These are phyloP conservation scores for Cladophialophora immunda DNA, from an alignment of 2,329 filamentous ascomycete species.

Conservation along the genomic window DNA sequence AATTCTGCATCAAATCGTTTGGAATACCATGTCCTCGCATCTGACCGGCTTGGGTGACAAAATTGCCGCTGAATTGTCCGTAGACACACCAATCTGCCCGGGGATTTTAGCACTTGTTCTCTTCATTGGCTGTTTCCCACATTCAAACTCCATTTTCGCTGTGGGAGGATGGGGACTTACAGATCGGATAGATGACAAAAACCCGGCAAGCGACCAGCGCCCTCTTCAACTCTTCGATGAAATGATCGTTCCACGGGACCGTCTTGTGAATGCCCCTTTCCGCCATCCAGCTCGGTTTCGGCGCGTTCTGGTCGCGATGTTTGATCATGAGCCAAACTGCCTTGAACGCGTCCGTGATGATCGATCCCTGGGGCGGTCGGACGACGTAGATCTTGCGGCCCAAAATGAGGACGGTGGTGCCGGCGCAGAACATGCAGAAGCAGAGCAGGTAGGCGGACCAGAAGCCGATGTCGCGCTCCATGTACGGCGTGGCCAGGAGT, in stretches of 20 bases:
- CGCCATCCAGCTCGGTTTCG: slow-evolving; percentile 72
- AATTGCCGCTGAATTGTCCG: slow-evolving; percentile 39
- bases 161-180: neutral
- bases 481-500: slow-evolving; percentile 70
- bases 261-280: slow-evolving; percentile 55
- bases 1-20: slow-evolving; percentile 79
- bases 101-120: neutral
- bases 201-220: slow-evolving; percentile 73
- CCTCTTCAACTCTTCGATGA: slow-evolving; percentile 76
- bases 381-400: slow-evolving; percentile 57
- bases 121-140: neutral
- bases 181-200: slow-evolving; percentile 74
- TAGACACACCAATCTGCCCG: slow-evolving; percentile 60
- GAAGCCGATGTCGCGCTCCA: slow-evolving; percentile 74
- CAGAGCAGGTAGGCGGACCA: slow-evolving; percentile 70
- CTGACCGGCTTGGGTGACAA: slow-evolving; percentile 53
- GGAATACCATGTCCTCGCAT: slow-evolving; percentile 74
- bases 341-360: slow-evolving; percentile 73
- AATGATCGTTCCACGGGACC: slow-evolving; percentile 72
- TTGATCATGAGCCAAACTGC: slow-evolving; percentile 62
- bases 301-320: slow-evolving; percentile 65
- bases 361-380: slow-evolving; percentile 66
- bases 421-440: slow-evolving; percentile 70
- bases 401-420: slow-evolving; percentile 63
- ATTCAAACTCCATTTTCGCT: neutral